phyloP scores from a whole-genome alignment of 2,329 filamentous ascomycete genomes.

The Sarocladium oryzae region DNA sequence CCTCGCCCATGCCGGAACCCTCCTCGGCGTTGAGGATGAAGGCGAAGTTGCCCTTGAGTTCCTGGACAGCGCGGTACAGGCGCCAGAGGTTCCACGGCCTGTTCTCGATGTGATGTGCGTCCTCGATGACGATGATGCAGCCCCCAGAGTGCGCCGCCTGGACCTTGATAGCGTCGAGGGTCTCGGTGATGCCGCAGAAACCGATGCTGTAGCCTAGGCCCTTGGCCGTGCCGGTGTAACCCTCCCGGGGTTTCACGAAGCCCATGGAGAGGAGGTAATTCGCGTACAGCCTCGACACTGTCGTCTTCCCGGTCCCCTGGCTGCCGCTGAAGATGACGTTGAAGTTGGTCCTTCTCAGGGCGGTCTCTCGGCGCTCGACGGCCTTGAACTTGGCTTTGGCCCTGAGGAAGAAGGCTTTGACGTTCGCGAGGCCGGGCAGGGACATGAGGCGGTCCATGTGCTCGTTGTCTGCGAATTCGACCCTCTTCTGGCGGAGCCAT shows the following conservation, averaged over 20 bases:
- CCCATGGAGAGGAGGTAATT: slow-evolving; percentile 35
- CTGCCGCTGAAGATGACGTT: slow-evolving; percentile 24
- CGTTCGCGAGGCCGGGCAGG: slow-evolving; percentile 55
- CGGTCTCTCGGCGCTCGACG: slow-evolving; percentile 41
- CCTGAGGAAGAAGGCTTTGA: slow-evolving; percentile 51
- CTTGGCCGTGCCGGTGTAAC: slow-evolving; percentile 31
- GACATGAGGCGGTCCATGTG: slow-evolving; percentile 53
- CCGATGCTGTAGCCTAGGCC: slow-evolving; percentile 22
- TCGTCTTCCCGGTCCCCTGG: slow-evolving; percentile 45
- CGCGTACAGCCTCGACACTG: slow-evolving; percentile 51
- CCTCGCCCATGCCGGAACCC: slow-evolving; percentile 15
- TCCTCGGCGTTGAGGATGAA: slow-evolving; percentile 22
- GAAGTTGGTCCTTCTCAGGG: slow-evolving; percentile 34
- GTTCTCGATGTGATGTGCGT: slow-evolving; percentile 22
- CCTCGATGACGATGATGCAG: slow-evolving; percentile 20
- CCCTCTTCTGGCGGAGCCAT: slow-evolving; percentile 34
- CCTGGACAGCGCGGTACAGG: slow-evolving; percentile 19
- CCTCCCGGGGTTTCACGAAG: slow-evolving; percentile 27
- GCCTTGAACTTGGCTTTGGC: slow-evolving; percentile 40
- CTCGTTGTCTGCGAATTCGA: slow-evolving; percentile 41
- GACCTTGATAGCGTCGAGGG: slow-evolving; percentile 32
- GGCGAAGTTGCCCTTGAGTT: slow-evolving; percentile 22
- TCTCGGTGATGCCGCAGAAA: slow-evolving; percentile 20
- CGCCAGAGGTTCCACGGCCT: slow-evolving; percentile 22
- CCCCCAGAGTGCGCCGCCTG: slow-evolving; percentile 21